Percentiles rank a stretch among this genome's conserved stretches.
Conservation (phyloP, 306 rosid species). For the Casuarina cunninghamiana region DNA sequence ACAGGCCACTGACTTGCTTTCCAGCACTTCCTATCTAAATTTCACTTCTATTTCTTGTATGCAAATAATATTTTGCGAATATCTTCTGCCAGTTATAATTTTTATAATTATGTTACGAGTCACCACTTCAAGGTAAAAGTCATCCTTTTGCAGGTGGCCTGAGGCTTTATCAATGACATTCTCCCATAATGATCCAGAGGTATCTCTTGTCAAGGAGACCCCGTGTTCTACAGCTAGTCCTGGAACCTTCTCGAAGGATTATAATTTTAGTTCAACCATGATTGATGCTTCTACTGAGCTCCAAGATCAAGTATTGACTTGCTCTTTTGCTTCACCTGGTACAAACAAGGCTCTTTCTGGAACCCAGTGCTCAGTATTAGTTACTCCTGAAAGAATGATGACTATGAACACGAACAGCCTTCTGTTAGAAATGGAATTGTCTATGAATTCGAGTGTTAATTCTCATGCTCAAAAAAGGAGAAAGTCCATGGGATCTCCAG, state of each 20-base stretch:
- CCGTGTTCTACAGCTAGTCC: constrained; percentile 53
- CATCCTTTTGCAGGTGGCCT: constrained; percentile 48
- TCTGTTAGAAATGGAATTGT: constrained; percentile 56
- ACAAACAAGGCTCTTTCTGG: constrained; percentile 39
- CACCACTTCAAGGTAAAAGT: constrained; percentile 28
- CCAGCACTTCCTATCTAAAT: constrained; percentile 2
- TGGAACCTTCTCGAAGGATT: constrained; percentile 45
- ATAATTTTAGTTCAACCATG: constrained; percentile 42
- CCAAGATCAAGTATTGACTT: constrained; percentile 36
- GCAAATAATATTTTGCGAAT: not conserved
- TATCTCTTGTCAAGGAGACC: constrained; percentile 56
- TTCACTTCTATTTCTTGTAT: not conserved
- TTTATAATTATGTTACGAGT: constrained; percentile 1
- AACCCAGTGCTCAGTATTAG: constrained; percentile 36
- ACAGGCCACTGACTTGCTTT: not conserved
- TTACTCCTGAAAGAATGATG: constrained; percentile 60
- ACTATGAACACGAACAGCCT: constrained; percentile 33
- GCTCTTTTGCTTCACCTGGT: constrained; percentile 27
- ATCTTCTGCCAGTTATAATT: constrained; percentile 6
- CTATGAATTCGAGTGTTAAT: constrained; percentile 71
- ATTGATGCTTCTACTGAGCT: constrained; percentile 51
- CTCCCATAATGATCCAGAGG: constrained; percentile 49
- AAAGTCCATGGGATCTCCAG: constrained; percentile 42
- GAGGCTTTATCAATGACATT: constrained; percentile 37
- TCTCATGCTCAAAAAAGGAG: constrained; percentile 77